phyloP scores from a whole-genome alignment of 1,284 basidiomycete genomes.

The Cryptococcus sp. region DNA sequence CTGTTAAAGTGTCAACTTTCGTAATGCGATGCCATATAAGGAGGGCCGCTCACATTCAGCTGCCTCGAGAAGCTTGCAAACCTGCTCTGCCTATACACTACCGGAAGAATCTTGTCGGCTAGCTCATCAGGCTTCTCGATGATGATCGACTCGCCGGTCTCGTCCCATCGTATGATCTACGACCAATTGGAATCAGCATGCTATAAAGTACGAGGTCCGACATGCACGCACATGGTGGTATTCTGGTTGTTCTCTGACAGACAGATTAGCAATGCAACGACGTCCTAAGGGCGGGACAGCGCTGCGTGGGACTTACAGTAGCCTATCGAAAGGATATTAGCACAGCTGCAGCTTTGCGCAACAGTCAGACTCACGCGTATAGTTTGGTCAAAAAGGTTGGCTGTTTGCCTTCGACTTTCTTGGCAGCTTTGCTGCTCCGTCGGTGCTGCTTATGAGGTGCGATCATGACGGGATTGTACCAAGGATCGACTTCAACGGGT shows the following conservation, averaged over 20 bases:
- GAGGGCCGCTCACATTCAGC: constrained; percentile 69
- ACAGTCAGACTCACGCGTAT: constrained; percentile 68
- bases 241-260: constrained; percentile 29
- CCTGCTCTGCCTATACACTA: constrained; percentile 85
- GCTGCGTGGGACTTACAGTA: constrained; percentile 23
- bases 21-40: constrained; percentile 22
- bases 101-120: constrained; percentile 81
- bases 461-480: constrained; percentile 17
- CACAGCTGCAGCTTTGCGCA: not conserved
- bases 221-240: constrained; percentile 33
- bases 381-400: constrained; percentile 89
- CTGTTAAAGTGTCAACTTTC: constrained; percentile 53
- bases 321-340: constrained; percentile 2
- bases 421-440: constrained; percentile 17
- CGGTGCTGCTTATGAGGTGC: constrained; percentile 6
- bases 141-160: constrained; percentile 84
- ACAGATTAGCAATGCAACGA: too few relatives aligned
- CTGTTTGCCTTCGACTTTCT: constrained; percentile 60
- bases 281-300: constrained; percentile 20
- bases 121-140: constrained; percentile 86
- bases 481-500: constrained; percentile 19
- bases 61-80: constrained; percentile 92
- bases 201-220: not conserved
- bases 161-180: constrained; percentile 85
- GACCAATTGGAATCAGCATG: constrained; percentile 1